phyloP scores from a whole-genome alignment of 139 green algal species.

The Pseudopediastrum boryanum region DNA sequence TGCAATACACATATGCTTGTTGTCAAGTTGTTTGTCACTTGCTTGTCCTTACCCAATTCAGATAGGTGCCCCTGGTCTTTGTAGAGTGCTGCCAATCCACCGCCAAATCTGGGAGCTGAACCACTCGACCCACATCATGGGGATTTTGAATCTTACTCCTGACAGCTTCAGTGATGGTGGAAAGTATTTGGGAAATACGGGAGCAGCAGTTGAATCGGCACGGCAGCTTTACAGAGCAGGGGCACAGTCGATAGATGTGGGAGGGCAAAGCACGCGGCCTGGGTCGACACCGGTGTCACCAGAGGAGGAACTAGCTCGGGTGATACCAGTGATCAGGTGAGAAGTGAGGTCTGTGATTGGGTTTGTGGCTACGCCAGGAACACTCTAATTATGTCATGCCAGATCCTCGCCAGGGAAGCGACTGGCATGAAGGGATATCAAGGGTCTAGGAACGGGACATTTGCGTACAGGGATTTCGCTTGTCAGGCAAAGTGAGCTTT shows the following conservation, averaged over 20 bases:
- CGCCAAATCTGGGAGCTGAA: constrained; percentile 45
- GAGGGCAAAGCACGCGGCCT: constrained; percentile 94
- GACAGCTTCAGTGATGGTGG: constrained; percentile 97
- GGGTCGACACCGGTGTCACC: constrained; percentile 59
- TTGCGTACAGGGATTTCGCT: too few relatives aligned
- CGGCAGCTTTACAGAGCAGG: constrained; percentile 52
- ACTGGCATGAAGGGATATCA: too few relatives aligned
- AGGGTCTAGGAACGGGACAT: too few relatives aligned
- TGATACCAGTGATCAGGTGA: constrained; percentile 86
- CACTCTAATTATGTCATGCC: too few relatives aligned
- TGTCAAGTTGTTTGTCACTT: too few relatives aligned
- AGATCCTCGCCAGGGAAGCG: too few relatives aligned
- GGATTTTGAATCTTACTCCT: constrained; percentile 97
- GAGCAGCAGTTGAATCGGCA: constrained; percentile 14
- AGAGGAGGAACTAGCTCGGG: constrained; percentile 77
- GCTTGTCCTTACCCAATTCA: too few relatives aligned
- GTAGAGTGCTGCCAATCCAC: constrained; percentile 59
- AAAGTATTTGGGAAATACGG: constrained; percentile 1
- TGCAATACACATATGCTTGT: too few relatives aligned
- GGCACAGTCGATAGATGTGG: constrained; percentile 91
- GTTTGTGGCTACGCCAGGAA: too few relatives aligned
- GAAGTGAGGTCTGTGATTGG: not conserved
- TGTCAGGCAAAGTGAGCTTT: too few relatives aligned
- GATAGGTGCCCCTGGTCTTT: constrained; percentile 47
- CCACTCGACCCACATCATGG: constrained; percentile 75